These are phyloP conservation scores for Alopecurus myosuroides DNA, from an alignment of 176 grass and related monocot genomes.

Conservation along the genomic window DNA sequence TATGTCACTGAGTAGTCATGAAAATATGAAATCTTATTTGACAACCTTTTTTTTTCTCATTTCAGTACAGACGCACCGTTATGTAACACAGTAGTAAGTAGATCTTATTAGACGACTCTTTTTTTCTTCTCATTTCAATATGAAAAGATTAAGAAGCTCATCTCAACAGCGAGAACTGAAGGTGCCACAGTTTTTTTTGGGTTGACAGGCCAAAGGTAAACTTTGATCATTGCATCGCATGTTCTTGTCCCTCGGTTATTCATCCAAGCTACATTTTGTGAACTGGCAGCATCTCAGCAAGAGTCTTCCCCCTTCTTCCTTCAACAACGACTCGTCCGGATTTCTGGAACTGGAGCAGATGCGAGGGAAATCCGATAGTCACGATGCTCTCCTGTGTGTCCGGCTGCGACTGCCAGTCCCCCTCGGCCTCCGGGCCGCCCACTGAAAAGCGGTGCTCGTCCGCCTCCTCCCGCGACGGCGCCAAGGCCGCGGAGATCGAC, in stretches of 20 bases:
- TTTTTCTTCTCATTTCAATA: constrained; percentile 51
- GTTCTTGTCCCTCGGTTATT: constrained; percentile 7
- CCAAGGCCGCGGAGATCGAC: constrained; percentile 52
- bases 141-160: constrained; percentile 73
- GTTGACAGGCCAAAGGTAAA: constrained; percentile 72
- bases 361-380: constrained; percentile 38
- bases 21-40: background rate
- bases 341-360: background rate
- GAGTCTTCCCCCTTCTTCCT: background rate
- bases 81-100: background rate
- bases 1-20: background rate
- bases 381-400: constrained; percentile 66
- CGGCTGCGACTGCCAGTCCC: background rate
- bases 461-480: constrained; percentile 20
- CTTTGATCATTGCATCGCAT: background rate
- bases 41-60: background rate
- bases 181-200: constrained; percentile 74
- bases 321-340: background rate
- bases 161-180: constrained; percentile 73
- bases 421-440: constrained; percentile 9
- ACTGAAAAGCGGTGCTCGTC: constrained; percentile 23
- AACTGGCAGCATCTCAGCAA: constrained; percentile 70
- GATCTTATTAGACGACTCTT: background rate
- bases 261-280: constrained; percentile 14
- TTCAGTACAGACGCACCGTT: background rate